Conservation (phyloP, 1,139 yeast genomes). For the Suhomyces taliae region DNA sequence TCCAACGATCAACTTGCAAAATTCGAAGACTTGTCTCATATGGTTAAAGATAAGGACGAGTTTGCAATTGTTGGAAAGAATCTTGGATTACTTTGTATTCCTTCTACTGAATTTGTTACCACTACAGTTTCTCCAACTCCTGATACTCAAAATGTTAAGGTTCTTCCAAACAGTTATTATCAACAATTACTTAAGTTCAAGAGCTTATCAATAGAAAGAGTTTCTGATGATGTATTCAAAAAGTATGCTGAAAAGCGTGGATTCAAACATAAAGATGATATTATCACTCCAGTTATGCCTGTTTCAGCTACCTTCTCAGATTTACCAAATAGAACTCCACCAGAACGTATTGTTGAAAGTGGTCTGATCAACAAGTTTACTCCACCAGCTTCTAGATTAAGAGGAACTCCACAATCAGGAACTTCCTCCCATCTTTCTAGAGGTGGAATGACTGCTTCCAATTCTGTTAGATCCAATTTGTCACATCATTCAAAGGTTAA, state of each 20-base stretch:
- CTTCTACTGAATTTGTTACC: constrained; percentile 56
- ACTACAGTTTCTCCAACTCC: constrained; percentile 58
- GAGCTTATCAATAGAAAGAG: constrained; percentile 42
- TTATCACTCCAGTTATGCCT: constrained; percentile 17
- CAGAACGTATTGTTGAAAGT: constrained; percentile 8
- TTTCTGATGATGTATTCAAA: constrained; percentile 46
- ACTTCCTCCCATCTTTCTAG: constrained; percentile 10
- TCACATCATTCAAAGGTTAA: constrained; percentile 31
- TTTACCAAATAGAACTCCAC: constrained; percentile 9
- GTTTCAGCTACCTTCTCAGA: constrained; percentile 12
- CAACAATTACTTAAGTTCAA: constrained; percentile 52
- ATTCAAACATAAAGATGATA: constrained; percentile 29
- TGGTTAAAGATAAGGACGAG: constrained; percentile 17
- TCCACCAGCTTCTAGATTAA: constrained; percentile 16
- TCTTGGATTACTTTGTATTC: constrained; percentile 53
- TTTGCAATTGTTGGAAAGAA: constrained; percentile 38
- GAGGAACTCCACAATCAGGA: constrained; percentile 17
- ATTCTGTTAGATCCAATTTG: constrained; percentile 33
- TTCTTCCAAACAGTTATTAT: constrained; percentile 64
- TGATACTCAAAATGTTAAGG: constrained; percentile 58
- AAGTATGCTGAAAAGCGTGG: constrained; percentile 53
- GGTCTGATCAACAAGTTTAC: constrained; percentile 12
- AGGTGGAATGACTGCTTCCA: constrained; percentile 20
- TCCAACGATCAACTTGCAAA: constrained; percentile 36
- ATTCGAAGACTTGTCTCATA: constrained; percentile 20